Evolutionary conservation across 208 protist species (phyloP).

Genomic region (Crithidia acanthocephali): DNA sequence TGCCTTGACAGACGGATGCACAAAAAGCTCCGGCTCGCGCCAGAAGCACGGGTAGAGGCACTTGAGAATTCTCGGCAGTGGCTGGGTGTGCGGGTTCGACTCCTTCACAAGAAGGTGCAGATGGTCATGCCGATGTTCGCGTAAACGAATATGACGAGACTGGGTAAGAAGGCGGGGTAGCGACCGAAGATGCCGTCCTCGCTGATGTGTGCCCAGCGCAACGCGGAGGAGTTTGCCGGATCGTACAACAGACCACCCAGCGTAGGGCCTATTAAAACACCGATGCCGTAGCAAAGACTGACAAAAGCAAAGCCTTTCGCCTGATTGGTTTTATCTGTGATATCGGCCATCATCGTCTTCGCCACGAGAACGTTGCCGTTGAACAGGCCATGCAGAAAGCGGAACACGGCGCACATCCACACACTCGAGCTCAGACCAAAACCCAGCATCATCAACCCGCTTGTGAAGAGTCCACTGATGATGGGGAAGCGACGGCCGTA

Average conservation of each 20-base stretch:
- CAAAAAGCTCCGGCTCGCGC: slow-evolving; percentile 33
- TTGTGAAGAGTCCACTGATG: slow-evolving; percentile 60
- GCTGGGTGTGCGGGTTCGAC: slow-evolving; percentile 59
- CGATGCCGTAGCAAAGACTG: slow-evolving; percentile 79
- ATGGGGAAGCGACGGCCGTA: slow-evolving; percentile 63
- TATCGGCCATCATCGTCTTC: slow-evolving; percentile 80
- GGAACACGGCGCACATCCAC: slow-evolving; percentile 48
- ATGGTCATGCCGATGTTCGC: slow-evolving; percentile 54
- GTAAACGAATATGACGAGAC: slow-evolving; percentile 55
- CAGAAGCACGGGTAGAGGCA: slow-evolving; percentile 33
- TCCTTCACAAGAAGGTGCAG: slow-evolving; percentile 57
- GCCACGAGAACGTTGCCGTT: slow-evolving; percentile 82
- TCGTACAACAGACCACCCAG: slow-evolving; percentile 75
- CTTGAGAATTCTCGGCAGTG: slow-evolving; percentile 35
- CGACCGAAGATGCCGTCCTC: slow-evolving; percentile 41
- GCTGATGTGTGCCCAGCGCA: slow-evolving; percentile 38
- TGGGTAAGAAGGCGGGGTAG: slow-evolving; percentile 52
- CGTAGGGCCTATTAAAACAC: slow-evolving; percentile 54
- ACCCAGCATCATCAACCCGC: slow-evolving; percentile 63
- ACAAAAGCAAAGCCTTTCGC: slow-evolving; percentile 95
- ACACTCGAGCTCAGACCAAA: slow-evolving; percentile 72
- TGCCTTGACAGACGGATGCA: slow-evolving; percentile 23
- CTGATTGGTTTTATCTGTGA: slow-evolving; percentile 68
- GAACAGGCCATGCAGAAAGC: slow-evolving; percentile 69
- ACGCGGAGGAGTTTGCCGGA: slow-evolving; percentile 29